Evolutionary conservation across 1,139 yeast genomes (phyloP), one percentile per base, ranked within the genome.

Genomic region (Zygoascus meyerae): DNA sequence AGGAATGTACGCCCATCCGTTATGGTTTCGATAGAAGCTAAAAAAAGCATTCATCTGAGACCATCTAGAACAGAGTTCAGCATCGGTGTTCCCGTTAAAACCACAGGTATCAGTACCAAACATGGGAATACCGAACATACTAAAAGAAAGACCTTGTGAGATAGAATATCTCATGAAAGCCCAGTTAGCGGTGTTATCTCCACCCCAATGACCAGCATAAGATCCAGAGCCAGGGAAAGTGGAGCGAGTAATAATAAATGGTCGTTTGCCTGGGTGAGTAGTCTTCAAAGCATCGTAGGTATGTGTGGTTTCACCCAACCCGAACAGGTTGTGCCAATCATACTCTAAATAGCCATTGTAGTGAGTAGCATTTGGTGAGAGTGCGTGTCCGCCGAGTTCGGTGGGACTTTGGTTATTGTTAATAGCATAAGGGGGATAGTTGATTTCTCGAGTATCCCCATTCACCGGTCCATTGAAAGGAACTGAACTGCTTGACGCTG

Each of bases 391-490:
- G 14, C 42, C 43, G 3, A 44, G 33, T 21, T 34, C 42, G 37
- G 39, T 44, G 14, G 48, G 48, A 14, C 18, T 28, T 16, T 43
- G 40, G 9, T 36, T 31, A 33, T 39, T 69, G 66, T 55, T 52
- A 35, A 58, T 48, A 8, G 52, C 56, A 39, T 67, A 67, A 12
- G 70, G 70, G 15, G 71, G 71, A 50, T 63, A 62, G 48, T 64
- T 59, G 52, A 67, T 52, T 9, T 6, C 18, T 21, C 39, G 18
- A 6, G 39, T 35, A 21, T 35, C 39, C 47, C 66, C 64, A 11
- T 69, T 32, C 10, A 35, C 29, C 2, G 39, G 39, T 17, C 39
- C 39, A 17, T 35, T 35, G 29, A 18, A 35, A 35, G 39, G 39
- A 11, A 35, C 29, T 29, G 16, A 17, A 2, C 30, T 14, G 6